Evolutionary conservation across 2,329 filamentous ascomycete genomes (phyloP), one percentile per base, ranked within the genome.

Genomic region (Aureobasidium pullulans): DNA sequence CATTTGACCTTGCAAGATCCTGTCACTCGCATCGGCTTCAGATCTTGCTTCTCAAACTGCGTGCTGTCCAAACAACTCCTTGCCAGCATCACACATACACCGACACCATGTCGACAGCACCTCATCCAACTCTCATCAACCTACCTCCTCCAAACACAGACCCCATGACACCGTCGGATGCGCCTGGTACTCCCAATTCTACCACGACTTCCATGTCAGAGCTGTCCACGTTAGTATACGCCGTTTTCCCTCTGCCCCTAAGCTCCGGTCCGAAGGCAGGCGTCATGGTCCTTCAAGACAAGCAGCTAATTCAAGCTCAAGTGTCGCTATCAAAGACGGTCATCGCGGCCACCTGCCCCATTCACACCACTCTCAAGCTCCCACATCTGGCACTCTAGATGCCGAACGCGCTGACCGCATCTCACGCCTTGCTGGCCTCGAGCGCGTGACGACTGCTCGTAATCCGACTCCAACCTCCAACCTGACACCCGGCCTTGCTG

Each of bases 341-440:
- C 90, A 96, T 70, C 89, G 90, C 62, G 93, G 93, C 64, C 85
- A 91, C 70, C 81, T 87, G 31, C 83, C 85, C 31, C 81, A 85
- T 59, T 75, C 79, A 60, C 80, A 82, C 61, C 73, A 73, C 60
- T 54, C 60, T 6, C 60, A 57, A 32, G 37, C 60, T 31, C 79
- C 77, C n/a, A 72, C 71, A 37, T 73, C 83, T 6, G 87, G 85
- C 19, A 83, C 84, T 57, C 85, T 94, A 62, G 92, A 96, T 68
- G 91, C 91, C 63, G 92, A 96, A 73, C 90, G 92, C 66, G 91
- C 90, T 63, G 92, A 96, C 74, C 91, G 93, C 68, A 96, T 97
- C 73, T 96, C 91, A 44, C 91, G 93, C 53, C 85, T 96, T 23
- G 89, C 92, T 11, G 93, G 93, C n/a, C 83, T 96, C 39, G 91